A percentile compares a stretch with the other conserved stretches of the same genome.
phyloP scores from a whole-genome alignment of 257 asterid genomes.

The Petrea volubilis region DNA sequence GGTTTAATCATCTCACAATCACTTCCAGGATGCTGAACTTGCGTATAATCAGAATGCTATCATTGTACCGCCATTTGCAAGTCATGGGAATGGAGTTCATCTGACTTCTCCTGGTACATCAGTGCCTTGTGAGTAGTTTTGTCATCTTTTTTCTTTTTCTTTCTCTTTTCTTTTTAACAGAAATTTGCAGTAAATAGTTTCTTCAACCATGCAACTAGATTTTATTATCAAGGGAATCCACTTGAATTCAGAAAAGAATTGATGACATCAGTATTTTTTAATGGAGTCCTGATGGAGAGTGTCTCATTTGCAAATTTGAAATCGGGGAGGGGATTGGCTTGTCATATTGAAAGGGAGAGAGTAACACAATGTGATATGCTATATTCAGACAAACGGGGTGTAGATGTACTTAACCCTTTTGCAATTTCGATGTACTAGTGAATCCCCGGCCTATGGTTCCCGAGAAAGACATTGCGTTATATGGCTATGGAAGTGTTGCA shows the following conservation, averaged over 20 bases:
- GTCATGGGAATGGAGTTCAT: constrained; percentile 41
- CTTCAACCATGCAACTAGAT: background rate
- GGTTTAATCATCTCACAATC: constrained; percentile 9
- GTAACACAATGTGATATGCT: no score
- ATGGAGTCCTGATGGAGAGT: no score
- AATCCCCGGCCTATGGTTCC: constrained; percentile 84
- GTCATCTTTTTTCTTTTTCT: constrained; percentile 2
- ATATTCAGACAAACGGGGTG: no score
- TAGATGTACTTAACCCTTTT: background rate
- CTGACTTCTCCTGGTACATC: constrained; percentile 43
- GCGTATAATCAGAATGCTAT: constrained; percentile 62
- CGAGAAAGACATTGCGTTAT: constrained; percentile 73
- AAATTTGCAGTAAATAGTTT: background rate
- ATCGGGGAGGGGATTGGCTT: no score
- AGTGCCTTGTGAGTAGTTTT: constrained; percentile 53
- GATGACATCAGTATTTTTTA: no score
- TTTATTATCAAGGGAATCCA: background rate
- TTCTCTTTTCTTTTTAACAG: constrained; percentile 2
- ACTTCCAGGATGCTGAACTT: constrained; percentile 49
- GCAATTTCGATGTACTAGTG: constrained; percentile 38
- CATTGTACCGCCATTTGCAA: constrained; percentile 55
- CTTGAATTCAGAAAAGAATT: no score
- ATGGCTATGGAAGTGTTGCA: constrained; percentile 95
- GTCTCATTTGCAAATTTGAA: no score
- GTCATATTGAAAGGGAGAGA: no score